Conservation (phyloP, 805 yeast species). For the Cyberlindnera saturnus region DNA sequence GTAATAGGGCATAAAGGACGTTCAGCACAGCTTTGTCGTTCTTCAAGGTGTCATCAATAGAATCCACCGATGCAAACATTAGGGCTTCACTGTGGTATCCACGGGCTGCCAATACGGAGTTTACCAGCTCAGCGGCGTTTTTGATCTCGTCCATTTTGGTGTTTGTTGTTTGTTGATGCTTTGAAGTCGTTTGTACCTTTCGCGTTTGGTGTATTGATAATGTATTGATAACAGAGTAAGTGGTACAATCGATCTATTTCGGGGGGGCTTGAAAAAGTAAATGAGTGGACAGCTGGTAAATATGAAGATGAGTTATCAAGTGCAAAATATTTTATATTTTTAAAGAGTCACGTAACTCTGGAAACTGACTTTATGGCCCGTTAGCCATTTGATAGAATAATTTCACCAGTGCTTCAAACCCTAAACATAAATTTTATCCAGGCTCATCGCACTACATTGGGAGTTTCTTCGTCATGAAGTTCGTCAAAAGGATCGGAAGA, state of each 20-base stretch:
- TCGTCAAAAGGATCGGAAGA: neutral
- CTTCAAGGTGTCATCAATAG: slow-evolving; percentile 3
- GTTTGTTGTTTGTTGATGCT: neutral
- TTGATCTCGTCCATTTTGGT: slow-evolving; percentile 9
- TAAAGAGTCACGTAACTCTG: neutral
- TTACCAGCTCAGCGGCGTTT: slow-evolving; percentile 11
- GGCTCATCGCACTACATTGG: no score
- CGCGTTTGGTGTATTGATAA: no score
- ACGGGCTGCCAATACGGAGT: slow-evolving; percentile 10
- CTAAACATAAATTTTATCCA: no score
- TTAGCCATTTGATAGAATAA: no score
- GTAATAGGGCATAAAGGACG: slow-evolving; percentile 12
- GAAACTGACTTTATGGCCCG: no score
- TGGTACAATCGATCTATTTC: no score
- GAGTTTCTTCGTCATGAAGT: no score
- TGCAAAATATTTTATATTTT: no score
- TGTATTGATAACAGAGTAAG: no score
- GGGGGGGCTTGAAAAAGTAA: no score
- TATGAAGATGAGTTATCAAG: neutral
- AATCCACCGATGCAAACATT: slow-evolving; percentile 2
- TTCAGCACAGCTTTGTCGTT: slow-evolving; percentile 12
- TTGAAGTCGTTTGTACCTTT: no score
- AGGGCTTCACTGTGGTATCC: slow-evolving; percentile 6
- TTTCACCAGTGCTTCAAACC: no score
- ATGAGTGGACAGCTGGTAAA: neutral